Base-by-base conservation (phyloP, 306 rosid genomes). In the Lathyrus oleraceus region DNA sequence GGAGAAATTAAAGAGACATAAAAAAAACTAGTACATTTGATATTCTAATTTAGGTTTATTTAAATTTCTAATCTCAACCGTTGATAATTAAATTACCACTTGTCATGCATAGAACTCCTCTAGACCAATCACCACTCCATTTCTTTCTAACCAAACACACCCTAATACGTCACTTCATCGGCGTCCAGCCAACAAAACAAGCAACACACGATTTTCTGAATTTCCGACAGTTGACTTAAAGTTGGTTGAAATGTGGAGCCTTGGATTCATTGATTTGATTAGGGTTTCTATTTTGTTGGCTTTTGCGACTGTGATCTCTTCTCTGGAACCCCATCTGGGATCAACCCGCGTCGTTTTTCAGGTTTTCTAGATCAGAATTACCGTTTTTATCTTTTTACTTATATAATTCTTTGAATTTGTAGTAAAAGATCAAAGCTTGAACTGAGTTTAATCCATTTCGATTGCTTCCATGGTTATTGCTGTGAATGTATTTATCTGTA, bases 321-420 rank as follows among this genome's bases (percentile, higher is more conserved):
- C 38, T 30, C 80, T 36, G 10, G 90, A 88, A 44, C 82, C 90
- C 45, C 61, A 78, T 17, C 80, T 90, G 3, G 97, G 97, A 78
- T 90, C 90, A 0, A 71, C 87, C 52, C 95, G 97, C 35, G 97
- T 88, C 16, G 95, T 88, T 67, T 90, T 90, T 76, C 97, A 90
- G 95, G 96, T 90, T 73, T 61, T 79, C 39, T 17, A 8, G 44
- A 14, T 48, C 20, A 43, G 14, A 25, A 42, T 59, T 76, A 38
- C 8, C 44, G 17, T 1, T 36, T 72, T 28, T 23, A 25, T 21
- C 20, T 6, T 68, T 30, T 4, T 9, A 60, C 8, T 56, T 23
- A 23, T 15, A 0, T 36, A 21, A 10, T 65, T 63, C 35, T 69
- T 71, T 61, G 7, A 49, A 27, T 78, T 76, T 71, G 25, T 21